Conservation (phyloP, 2,329 filamentous ascomycete species). For the Cladorrhinum sp. region DNA sequence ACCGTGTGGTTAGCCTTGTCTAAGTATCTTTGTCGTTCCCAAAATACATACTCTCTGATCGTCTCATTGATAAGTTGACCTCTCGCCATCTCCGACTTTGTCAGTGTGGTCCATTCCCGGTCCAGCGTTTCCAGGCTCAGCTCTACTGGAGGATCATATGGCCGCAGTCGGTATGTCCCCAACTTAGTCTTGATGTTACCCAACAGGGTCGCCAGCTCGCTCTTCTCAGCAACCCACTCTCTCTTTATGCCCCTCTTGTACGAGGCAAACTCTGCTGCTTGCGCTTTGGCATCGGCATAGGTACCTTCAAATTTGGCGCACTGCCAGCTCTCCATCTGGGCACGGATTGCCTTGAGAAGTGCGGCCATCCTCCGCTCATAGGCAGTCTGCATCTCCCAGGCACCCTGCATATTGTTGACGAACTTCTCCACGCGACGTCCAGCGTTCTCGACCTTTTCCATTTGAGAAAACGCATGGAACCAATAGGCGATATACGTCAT, state of each 20-base stretch:
- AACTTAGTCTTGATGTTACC: slow-evolving; percentile 99
- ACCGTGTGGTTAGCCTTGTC: neutral
- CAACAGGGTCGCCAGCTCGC: slow-evolving; percentile 84
- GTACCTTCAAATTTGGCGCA: slow-evolving; percentile 83
- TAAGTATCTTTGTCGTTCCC: neutral
- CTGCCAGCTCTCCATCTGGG: slow-evolving; percentile 74
- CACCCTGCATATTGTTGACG: slow-evolving; percentile 96
- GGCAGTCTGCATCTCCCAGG: slow-evolving; percentile 98
- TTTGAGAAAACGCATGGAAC: slow-evolving; percentile 99
- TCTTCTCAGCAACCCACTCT: slow-evolving; percentile 96
- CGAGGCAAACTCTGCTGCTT: slow-evolving; percentile 74
- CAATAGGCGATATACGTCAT: slow-evolving; percentile 99
- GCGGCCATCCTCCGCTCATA: slow-evolving; percentile 90
- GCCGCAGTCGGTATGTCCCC: slow-evolving; percentile 85
- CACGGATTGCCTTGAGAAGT: slow-evolving; percentile 69
- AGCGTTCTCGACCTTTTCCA: slow-evolving; percentile 98
- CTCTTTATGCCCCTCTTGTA: slow-evolving; percentile 92
- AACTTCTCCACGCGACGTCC: slow-evolving; percentile 97
- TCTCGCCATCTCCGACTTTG: slow-evolving; percentile 79
- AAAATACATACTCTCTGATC: slow-evolving; percentile 72
- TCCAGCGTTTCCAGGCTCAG: slow-evolving; percentile 81
- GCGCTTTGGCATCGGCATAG: slow-evolving; percentile 86
- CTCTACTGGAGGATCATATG: slow-evolving; percentile 86
- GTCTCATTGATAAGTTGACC: slow-evolving; percentile 97
- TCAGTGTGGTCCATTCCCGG: slow-evolving; percentile 72